phyloP scores from a whole-genome alignment of 2,329 filamentous ascomycete species.

The Elsinoe arachidis region DNA sequence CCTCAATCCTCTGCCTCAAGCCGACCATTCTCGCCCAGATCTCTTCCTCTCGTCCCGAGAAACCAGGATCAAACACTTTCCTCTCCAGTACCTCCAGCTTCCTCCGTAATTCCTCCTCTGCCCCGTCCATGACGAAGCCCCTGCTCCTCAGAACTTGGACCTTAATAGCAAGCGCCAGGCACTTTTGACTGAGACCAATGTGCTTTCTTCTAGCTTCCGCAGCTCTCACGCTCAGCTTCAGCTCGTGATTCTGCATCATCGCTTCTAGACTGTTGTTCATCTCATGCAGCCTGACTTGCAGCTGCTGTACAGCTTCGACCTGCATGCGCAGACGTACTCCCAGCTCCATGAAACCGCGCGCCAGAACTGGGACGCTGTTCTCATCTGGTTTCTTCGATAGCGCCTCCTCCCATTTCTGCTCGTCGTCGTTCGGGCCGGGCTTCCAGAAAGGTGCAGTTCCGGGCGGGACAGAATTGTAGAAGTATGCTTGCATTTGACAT shows the following conservation, averaged over 20 bases:
- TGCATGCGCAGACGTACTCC: constrained; percentile 65
- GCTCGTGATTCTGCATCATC: constrained; percentile 67
- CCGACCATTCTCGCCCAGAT: constrained; percentile 76
- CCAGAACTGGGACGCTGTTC: constrained; percentile 68
- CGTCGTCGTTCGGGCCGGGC: constrained; percentile 60
- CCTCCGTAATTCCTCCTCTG: constrained; percentile 69
- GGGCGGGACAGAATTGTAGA: constrained; percentile 77
- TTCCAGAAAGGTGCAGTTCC: constrained; percentile 68
- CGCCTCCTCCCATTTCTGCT: constrained; percentile 75
- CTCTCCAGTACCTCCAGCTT: constrained; percentile 62
- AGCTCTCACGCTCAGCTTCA: constrained; percentile 65
- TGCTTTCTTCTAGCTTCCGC: constrained; percentile 66
- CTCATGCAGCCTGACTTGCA: constrained; percentile 65
- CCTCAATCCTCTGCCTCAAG: constrained; percentile 62
- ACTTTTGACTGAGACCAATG: constrained; percentile 62
- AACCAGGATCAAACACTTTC: constrained; percentile 62
- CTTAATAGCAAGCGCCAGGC: constrained; percentile 65
- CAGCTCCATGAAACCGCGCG: constrained; percentile 63
- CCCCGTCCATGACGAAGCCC: constrained; percentile 69
- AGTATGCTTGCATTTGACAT: constrained; percentile 73
- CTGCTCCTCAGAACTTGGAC: constrained; percentile 74
- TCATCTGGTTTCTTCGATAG: constrained; percentile 68
- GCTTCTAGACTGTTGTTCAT: constrained; percentile 67
- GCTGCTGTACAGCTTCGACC: constrained; percentile 57
- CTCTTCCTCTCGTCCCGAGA: constrained; percentile 70